Conservation (phyloP, 345 rosid genomes). For the Aegle marmelos region DNA sequence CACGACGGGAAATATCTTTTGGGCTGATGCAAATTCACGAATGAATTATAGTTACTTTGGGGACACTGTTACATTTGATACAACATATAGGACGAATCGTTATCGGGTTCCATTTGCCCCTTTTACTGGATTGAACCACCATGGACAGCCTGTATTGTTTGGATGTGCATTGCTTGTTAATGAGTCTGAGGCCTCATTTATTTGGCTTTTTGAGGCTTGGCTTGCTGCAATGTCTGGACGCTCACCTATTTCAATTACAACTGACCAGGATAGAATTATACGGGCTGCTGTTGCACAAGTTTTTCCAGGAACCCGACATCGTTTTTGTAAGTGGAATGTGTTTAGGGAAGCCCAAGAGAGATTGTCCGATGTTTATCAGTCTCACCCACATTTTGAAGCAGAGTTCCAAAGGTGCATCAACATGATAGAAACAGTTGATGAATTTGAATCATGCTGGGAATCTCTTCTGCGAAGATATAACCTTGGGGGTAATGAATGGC, state of each 20-base stretch:
- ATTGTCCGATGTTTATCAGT: constrained; percentile 31
- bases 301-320: constrained; percentile 36
- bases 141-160: constrained; percentile 46
- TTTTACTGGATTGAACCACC: constrained; percentile 47
- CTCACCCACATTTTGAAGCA: constrained; percentile 36
- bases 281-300: constrained; percentile 39
- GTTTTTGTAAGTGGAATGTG: constrained; percentile 43
- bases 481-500: constrained; percentile 40
- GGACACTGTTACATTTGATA: constrained; percentile 43
- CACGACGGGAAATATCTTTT: constrained; percentile 35
- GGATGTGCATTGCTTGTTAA: constrained; percentile 46
- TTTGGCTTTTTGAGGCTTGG: constrained; percentile 49
- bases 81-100: constrained; percentile 35
- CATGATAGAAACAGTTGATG: constrained; percentile 31
- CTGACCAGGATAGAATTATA: constrained; percentile 45
- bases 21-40: constrained; percentile 44
- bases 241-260: constrained; percentile 42
- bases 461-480: constrained; percentile 30
- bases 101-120: constrained; percentile 46
- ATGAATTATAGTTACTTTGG: constrained; percentile 38
- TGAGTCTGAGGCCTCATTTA: constrained; percentile 46
- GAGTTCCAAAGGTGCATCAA: constrained; percentile 47
- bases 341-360: constrained; percentile 42
- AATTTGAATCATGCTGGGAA: constrained; percentile 45
- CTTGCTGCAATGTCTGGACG: constrained; percentile 38